Conservation (phyloP, 2,329 filamentous ascomycete genomes). For the Penicillium sp. region DNA sequence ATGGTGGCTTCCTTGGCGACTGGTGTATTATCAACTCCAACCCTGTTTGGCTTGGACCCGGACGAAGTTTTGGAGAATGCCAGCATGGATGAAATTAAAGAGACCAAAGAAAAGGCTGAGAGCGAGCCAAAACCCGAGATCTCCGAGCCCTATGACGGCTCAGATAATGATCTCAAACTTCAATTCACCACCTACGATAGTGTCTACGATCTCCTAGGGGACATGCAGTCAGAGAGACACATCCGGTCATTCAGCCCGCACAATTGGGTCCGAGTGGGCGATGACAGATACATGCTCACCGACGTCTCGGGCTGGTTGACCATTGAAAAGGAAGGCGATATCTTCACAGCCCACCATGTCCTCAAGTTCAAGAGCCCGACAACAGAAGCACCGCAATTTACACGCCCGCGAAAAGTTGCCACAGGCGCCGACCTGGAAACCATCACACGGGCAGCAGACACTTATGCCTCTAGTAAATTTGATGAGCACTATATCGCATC, state of each 20-base stretch:
- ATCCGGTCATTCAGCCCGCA: conserved; percentile 74
- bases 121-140: not conserved
- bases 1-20: conserved; percentile 85
- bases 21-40: conserved; percentile 87
- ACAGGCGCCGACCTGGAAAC: conserved; percentile 66
- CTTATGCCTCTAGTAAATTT: conserved; percentile 68
- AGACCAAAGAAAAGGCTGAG: conserved; percentile 43
- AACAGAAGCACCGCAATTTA: conserved; percentile 57
- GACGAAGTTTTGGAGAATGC: conserved; percentile 71
- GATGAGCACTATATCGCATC: conserved; percentile 67
- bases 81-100: conserved; percentile 62
- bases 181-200: conserved; percentile 90
- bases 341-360: conserved; percentile 38
- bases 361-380: conserved; percentile 28
- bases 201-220: conserved; percentile 85
- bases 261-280: conserved; percentile 80
- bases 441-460: conserved; percentile 83
- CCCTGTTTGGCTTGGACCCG: conserved; percentile 89
- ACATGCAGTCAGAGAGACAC: conserved; percentile 74
- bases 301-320: conserved; percentile 63
- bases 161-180: conserved; percentile 51
- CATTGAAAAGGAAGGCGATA: conserved; percentile 42
- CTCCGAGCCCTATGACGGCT: conserved; percentile 25
- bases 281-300: conserved; percentile 69
- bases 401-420: conserved; percentile 68